Base-by-base conservation (phyloP, 192 early-diverging fungal species). In the Coemansia sp. region DNA sequence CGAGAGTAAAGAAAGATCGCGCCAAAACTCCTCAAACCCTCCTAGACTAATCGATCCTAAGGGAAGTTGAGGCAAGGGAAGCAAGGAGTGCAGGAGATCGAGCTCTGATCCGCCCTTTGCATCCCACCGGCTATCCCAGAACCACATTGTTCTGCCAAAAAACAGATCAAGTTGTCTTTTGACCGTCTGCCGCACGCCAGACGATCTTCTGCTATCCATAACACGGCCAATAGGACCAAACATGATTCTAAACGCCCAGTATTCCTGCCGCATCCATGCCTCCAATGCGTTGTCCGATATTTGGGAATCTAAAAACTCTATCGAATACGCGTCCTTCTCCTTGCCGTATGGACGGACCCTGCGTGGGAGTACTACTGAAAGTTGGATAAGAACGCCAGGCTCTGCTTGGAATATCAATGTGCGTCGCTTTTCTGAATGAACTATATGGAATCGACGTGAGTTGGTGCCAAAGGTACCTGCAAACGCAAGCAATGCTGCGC, bases 401-500 rank as follows among this genome's bases (percentile, higher is more conserved):
- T 82, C 80, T 0, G 80, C 61, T 49, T 77, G 58, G 52, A 72
- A 77, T 7, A 82, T 48, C 8, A 74, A 41, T 0, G 75, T 82
- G 4, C 80, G 68, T 41, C 80, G 74, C 49, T 82, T 82, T 43
- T 82, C 80, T 0, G 80, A 82, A 60, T 68, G 73, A 41, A 81
- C 70, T 0, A 66, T 48, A 15, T 81, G 73, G 18, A 75, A 81
- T 26, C 42, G 58, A 8, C 22, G 40, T 18, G 40, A 12, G 18
- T 32, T n/a, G 0, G 65, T 51, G 0, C 72, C 63, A 65, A 84
- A 84, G 9, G 72, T 64, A 37, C 64, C 22, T 1, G 88, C 84
- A 75, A 91, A 91, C 46, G 88, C 86, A 32, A 90, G 87, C 4
- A 93, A 76, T 1, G 88, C 92, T 37, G 91, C 87, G 8, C 88